phyloP scores from a whole-genome alignment of 805 yeast species.

The Candida nonsorbophila region DNA sequence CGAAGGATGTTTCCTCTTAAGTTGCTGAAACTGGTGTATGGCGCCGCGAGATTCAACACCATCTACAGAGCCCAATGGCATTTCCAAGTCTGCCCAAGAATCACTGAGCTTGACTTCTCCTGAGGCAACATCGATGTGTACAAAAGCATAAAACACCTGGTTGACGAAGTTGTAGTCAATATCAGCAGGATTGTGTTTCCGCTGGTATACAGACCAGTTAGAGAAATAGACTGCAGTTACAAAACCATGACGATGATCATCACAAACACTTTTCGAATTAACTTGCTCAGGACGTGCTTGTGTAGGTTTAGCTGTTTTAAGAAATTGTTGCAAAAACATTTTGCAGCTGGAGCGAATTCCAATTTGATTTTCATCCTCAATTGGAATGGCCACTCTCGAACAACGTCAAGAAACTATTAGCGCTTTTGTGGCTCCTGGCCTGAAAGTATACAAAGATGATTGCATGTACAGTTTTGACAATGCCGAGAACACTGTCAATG shows the following conservation, averaged over 20 bases:
- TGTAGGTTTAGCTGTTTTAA: too few relatives aligned
- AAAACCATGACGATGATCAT: too few relatives aligned
- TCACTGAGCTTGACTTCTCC: conserved; percentile 58
- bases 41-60: conserved; percentile 37
- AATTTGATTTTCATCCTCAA: too few relatives aligned
- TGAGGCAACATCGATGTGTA: conserved; percentile 47
- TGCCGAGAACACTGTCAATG: conserved; percentile 42
- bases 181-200: conserved; percentile 51
- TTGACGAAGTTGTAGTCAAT: conserved; percentile 56
- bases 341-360: too few relatives aligned
- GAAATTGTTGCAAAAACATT: too few relatives aligned
- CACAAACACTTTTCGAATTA: too few relatives aligned
- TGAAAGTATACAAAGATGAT: conserved; percentile 64
- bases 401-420: too few relatives aligned
- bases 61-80: conserved; percentile 22
- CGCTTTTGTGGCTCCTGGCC: too few relatives aligned
- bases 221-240: conserved; percentile 45
- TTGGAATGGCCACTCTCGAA: too few relatives aligned
- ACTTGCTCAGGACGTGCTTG: too few relatives aligned
- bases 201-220: conserved; percentile 39
- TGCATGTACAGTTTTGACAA: conserved; percentile 84
- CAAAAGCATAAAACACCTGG: conserved; percentile 75
- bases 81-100: conserved; percentile 57
- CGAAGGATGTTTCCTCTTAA: conserved; percentile 36
- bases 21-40: conserved; percentile 41